Percentiles rank a stretch among this genome's conserved stretches.
These are phyloP conservation scores for Fennellomyces sp. DNA, from an alignment of 371 early-diverging fungal genomes.

Conservation along the genomic window DNA sequence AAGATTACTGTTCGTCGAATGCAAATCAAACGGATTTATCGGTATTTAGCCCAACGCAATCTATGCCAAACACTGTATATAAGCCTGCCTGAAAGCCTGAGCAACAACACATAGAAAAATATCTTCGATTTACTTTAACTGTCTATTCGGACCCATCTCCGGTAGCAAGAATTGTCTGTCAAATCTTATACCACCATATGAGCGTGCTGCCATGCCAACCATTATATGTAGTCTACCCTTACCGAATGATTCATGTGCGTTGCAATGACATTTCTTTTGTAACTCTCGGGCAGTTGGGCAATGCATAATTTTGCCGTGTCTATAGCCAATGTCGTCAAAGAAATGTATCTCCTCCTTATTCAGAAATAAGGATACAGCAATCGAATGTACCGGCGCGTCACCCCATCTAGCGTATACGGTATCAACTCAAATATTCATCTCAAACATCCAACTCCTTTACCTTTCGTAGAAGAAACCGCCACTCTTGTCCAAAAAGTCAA, in stretches of 20 bases:
- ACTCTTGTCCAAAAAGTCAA: slow-evolving; percentile 80
- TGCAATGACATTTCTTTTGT: slow-evolving; percentile 58
- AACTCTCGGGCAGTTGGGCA: slow-evolving; percentile 62
- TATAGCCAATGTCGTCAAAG: slow-evolving; percentile 91
- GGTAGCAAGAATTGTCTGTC: slow-evolving; percentile 35
- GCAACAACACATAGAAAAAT: too few species aligned
- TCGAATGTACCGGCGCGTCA: slow-evolving; percentile 96
- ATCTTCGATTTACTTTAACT: too few species aligned
- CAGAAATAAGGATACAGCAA: slow-evolving; percentile 86
- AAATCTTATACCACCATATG: slow-evolving; percentile 25
- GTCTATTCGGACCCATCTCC: slow-evolving; percentile 20
- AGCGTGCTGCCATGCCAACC: too few species aligned
- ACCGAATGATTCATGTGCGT: slow-evolving; percentile 56
- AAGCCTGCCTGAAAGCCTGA: too few species aligned
- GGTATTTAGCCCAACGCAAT: too few species aligned
- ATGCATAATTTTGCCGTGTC: slow-evolving; percentile 70
- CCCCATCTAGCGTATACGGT: slow-evolving; percentile 84
- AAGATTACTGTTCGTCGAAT: too few species aligned
- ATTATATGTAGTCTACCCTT: slow-evolving; percentile 11
- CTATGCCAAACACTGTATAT: too few species aligned
- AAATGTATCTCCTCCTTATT: slow-evolving; percentile 86
- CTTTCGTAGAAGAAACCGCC: slow-evolving; percentile 96
- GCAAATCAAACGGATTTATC: too few species aligned
- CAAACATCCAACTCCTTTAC: too few species aligned
- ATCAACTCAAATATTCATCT: slow-evolving; percentile 56